A percentile compares a stretch with the other conserved stretches of the same genome.
phyloP scores from a whole-genome alignment of 1,139 yeast species.

The Kodamaea ohmeri region DNA sequence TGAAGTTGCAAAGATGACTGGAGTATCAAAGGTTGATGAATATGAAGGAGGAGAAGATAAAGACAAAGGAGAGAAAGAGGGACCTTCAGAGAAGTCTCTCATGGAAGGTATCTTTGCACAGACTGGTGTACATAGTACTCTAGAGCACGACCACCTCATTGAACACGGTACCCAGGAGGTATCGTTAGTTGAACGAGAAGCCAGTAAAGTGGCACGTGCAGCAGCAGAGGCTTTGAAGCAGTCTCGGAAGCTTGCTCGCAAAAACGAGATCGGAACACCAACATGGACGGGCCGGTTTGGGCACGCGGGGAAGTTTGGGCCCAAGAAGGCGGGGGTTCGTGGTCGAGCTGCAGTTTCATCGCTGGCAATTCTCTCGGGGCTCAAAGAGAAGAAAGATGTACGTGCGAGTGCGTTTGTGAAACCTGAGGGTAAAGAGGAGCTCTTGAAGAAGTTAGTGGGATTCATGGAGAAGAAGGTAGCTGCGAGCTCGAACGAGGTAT shows the following conservation, averaged over 20 bases:
- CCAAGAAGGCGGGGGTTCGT: slow-evolving; percentile 16
- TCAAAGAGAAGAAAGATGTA: slow-evolving; percentile 22
- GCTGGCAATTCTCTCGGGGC: slow-evolving; percentile 29
- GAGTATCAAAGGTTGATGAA: slow-evolving; percentile 53
- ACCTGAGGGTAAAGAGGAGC: slow-evolving; percentile 25
- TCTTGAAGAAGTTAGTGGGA: slow-evolving; percentile 33
- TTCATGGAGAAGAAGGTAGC: slow-evolving; percentile 37
- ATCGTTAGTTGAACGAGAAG: slow-evolving; percentile 69
- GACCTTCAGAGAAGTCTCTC: slow-evolving; percentile 54
- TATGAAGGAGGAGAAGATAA: slow-evolving; percentile 39
- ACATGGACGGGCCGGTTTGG: slow-evolving; percentile 98
- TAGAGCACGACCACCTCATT: slow-evolving; percentile 78
- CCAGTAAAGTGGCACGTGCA: slow-evolving; percentile 67
- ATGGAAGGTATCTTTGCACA: slow-evolving; percentile 74
- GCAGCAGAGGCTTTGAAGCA: slow-evolving; percentile 73
- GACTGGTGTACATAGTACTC: slow-evolving; percentile 71
- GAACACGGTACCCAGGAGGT: slow-evolving; percentile 50
- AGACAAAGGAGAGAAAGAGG: slow-evolving; percentile 50
- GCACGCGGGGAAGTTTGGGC: slow-evolving; percentile 60
- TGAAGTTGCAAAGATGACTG: slow-evolving; percentile 51
- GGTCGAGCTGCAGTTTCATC: slow-evolving; percentile 1
- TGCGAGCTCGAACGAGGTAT: slow-evolving; percentile 58
- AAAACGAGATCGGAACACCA: slow-evolving; percentile 74
- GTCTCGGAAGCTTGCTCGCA: slow-evolving; percentile 64
- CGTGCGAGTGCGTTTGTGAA: slow-evolving; percentile 17